Conservation (phyloP, 176 grass and related monocot genomes). For the Paspalum notatum region DNA sequence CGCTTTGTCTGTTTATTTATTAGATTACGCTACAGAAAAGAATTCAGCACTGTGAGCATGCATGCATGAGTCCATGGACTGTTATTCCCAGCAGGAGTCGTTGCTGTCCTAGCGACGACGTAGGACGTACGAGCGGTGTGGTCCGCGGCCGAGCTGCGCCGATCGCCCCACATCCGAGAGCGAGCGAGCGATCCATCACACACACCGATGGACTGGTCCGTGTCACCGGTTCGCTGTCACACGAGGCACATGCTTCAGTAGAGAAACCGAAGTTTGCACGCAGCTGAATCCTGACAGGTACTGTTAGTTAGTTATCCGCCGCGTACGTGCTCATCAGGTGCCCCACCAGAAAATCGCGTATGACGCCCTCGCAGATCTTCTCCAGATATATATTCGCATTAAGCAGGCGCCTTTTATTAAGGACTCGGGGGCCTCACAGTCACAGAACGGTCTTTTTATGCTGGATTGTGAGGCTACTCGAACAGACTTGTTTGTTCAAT, state of each 20-base stretch:
- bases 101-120: background rate
- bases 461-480: background rate
- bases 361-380: background rate
- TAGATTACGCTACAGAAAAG: background rate
- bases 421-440: background rate
- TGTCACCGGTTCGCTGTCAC: conserved; percentile 1
- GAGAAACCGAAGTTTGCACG: conserved; percentile 44
- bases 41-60: background rate
- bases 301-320: background rate
- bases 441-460: background rate
- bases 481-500: background rate
- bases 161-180: background rate
- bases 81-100: background rate
- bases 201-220: background rate
- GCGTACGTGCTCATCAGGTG: background rate
- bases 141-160: background rate
- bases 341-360: background rate
- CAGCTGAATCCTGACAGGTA: conserved; percentile 25
- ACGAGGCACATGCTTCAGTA: conserved; percentile 42
- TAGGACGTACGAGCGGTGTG: no score
- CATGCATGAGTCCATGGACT: background rate
- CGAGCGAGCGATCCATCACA: background rate
- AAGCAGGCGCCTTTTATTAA: background rate
- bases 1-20: background rate
- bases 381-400: background rate